phyloP scores from a whole-genome alignment of 176 grass and related monocot species.

The Aegilops tauschii region DNA sequence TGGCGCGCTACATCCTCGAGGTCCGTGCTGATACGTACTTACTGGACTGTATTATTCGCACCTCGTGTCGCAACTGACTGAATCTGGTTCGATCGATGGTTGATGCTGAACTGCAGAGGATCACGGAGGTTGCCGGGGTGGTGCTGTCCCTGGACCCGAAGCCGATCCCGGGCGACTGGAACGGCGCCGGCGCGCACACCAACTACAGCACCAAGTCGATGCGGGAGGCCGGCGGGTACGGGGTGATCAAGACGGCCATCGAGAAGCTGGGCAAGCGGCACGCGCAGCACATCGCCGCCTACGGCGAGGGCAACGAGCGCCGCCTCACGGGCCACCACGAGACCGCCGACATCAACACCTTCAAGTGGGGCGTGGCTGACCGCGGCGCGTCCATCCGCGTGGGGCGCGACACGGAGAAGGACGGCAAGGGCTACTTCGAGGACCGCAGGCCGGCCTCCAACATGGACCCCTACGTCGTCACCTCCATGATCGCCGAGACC shows the following conservation, averaged over 20 bases:
- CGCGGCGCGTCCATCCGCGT: conserved; percentile 81
- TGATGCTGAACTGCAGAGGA: conserved; percentile 43
- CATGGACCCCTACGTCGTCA: conserved; percentile 67
- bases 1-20: conserved; percentile 85
- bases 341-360: conserved; percentile 96
- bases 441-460: conserved; percentile 65
- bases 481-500: conserved; percentile 59
- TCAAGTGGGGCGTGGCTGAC: conserved; percentile 84
- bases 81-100: too few species aligned
- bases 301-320: conserved; percentile 90
- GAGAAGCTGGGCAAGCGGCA: conserved; percentile 68
- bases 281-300: conserved; percentile 81
- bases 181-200: conserved; percentile 87
- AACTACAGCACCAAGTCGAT: conserved; percentile 96
- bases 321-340: conserved; percentile 89
- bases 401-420: conserved; percentile 75
- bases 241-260: conserved; percentile 85
- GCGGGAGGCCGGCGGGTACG: conserved; percentile 70
- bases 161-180: conserved; percentile 93
- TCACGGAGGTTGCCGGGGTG: conserved; percentile 83
- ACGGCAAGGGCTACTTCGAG: conserved; percentile 81
- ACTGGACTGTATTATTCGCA: too few species aligned
- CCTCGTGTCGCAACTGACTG: too few species aligned
- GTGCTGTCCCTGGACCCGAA: conserved; percentile 92
- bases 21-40: conserved; percentile 12